phyloP scores from a whole-genome alignment of 2,329 filamentous ascomycete genomes.

The Blastomyces parvus region DNA sequence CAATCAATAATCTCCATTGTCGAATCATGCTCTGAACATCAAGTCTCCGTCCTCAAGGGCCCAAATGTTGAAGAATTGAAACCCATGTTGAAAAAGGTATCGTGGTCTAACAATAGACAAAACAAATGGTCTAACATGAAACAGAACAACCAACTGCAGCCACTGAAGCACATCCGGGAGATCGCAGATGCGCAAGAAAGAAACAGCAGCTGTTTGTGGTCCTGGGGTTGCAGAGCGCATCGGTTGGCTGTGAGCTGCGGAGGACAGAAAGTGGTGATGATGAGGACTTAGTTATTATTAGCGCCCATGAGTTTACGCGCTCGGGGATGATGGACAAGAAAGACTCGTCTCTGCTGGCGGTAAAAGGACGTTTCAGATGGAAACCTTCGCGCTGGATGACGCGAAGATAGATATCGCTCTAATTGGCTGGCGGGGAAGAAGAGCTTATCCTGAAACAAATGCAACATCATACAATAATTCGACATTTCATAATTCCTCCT shows the following conservation, averaged over 20 bases:
- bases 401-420: no score
- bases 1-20: background rate
- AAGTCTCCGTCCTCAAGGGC: background rate
- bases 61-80: background rate
- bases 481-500: no score
- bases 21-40: background rate
- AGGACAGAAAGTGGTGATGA: no score
- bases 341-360: no score
- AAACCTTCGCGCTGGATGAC: no score
- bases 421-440: no score
- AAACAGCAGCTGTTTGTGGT: background rate
- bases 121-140: background rate
- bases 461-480: no score
- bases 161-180: background rate
- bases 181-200: conserved; percentile 10
- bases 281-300: background rate
- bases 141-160: background rate
- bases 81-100: background rate
- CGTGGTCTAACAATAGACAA: conserved; percentile 3
- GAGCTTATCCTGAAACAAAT: no score
- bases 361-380: no score
- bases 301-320: no score
- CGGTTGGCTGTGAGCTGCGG: conserved; percentile 1
- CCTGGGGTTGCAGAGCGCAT: background rate
- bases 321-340: no score